Percentiles rank a stretch among this genome's conserved stretches.
These are phyloP conservation scores for Bruguiera gymnorhiza DNA, from an alignment of 345 rosid genomes.

Conservation along the genomic window DNA sequence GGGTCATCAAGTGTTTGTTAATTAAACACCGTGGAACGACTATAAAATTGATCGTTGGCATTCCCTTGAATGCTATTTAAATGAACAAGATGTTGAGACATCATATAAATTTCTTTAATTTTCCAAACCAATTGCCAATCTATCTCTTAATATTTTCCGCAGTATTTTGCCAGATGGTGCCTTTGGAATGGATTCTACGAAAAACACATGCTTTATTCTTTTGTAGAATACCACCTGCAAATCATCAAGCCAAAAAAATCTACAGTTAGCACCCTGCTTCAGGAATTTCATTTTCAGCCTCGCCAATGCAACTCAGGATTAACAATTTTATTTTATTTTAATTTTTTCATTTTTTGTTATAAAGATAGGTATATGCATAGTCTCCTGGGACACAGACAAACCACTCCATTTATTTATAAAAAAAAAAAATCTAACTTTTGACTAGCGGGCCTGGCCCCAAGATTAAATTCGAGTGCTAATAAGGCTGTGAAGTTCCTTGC, in stretches of 20 bases:
- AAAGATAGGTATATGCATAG: too few relatives aligned
- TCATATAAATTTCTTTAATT: neutral
- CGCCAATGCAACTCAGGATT: too few relatives aligned
- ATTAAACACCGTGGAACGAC: too few relatives aligned
- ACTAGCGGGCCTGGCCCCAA: too few relatives aligned
- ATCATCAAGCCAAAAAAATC: neutral
- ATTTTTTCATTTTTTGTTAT: neutral
- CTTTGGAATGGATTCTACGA: conserved; percentile 27
- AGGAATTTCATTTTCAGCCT: too few relatives aligned
- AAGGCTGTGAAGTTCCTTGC: too few relatives aligned
- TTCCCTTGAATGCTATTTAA: neutral
- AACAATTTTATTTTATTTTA: neutral
- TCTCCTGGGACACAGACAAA: too few relatives aligned
- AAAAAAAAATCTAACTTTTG: too few relatives aligned
- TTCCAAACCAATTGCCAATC: conserved; percentile 10
- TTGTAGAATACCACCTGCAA: conserved; percentile 34
- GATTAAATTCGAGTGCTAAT: too few relatives aligned
- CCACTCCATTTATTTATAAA: too few relatives aligned
- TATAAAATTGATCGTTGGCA: neutral
- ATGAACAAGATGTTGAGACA: neutral
- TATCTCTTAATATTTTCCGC: conserved; percentile 21
- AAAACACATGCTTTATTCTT: conserved; percentile 20
- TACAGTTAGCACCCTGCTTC: too few relatives aligned
- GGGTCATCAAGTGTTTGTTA: too few relatives aligned
- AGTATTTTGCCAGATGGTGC: conserved; percentile 35